Evolutionary conservation across 768 basidiomycete species (phyloP), one percentile per base, ranked within the genome.

Genomic region (Albatrellus ellisii): DNA sequence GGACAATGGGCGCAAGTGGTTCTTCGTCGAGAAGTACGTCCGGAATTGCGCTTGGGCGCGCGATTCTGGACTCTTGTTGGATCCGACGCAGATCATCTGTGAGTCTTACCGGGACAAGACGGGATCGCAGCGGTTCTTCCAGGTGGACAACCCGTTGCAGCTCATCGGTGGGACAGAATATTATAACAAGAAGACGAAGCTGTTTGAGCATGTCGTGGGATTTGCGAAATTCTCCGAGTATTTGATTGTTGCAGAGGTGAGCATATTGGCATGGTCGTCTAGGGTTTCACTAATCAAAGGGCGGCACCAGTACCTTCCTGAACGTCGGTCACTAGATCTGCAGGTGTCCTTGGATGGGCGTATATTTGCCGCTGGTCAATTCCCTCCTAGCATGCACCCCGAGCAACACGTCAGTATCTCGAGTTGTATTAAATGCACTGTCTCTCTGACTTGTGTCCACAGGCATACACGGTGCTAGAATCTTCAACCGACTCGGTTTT

Each of bases 151-250:
- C 54, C 76, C 84, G 12, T 54, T 97, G 41, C 73, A 92, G 57
- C 67, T 98, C 33, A 70, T 92, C 20, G 73, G 75, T 10, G 94
- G 95, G 0, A 58, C 67, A 9, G 67, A 77, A 42, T 97, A 75
- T 63, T 97, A 77, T 56, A 49, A 49, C 36, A 75, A 69, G 47
- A 82, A 77, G 66, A 76, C 65, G 47, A 83, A 73, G 56, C 58
- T 95, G 17, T 99, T 98, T 54, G 75, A 87, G 35, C 67, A 77
- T 32, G 79, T 99, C 41, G 89, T 90, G 50, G 95, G 95, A 6
- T 97, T 92, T 63, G 81, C 95, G 0, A 92, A 90, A 63, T 99
- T 99, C 60, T 88, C 88, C 0, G 89, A 99, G 64, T 99, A 85
- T 58, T 69, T 98, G 57, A 78, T 98, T 34, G 94, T 97, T 24